Conservation (phyloP, 2,329 filamentous ascomycete species). For the Fusarium torulosum region DNA sequence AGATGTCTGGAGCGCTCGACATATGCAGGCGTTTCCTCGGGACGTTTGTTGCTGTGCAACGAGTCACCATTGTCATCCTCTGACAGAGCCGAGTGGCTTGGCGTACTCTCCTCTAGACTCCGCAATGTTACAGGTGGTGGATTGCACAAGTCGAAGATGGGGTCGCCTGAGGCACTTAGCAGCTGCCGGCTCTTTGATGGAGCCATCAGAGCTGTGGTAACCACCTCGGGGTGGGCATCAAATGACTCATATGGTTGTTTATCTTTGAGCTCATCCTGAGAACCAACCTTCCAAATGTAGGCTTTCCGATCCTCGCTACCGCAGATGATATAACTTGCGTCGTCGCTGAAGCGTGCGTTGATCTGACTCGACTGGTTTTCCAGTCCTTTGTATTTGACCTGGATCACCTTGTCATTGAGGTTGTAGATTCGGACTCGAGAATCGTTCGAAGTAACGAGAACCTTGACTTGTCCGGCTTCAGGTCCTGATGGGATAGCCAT, state of each 20-base stretch:
- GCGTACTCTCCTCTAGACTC: constrained; percentile 73
- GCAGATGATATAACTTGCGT: constrained; percentile 87
- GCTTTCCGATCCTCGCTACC: constrained; percentile 92
- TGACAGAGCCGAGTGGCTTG: constrained; percentile 57
- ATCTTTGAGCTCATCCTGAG: constrained; percentile 75
- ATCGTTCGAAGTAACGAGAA: constrained; percentile 95
- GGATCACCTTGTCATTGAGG: constrained; percentile 83
- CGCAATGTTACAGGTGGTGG: constrained; percentile 88
- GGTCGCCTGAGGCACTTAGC: constrained; percentile 85
- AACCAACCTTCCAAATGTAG: constrained; percentile 82
- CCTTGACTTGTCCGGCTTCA: constrained; percentile 76
- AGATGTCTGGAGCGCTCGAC: constrained; percentile 79
- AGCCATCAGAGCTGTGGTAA: constrained; percentile 89
- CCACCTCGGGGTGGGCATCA: constrained; percentile 88
- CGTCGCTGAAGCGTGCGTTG: constrained; percentile 87
- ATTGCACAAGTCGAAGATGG: constrained; percentile 96
- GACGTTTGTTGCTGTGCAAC: constrained; percentile 55
- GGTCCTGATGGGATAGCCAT: constrained; percentile 65
- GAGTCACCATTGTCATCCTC: constrained; percentile 54
- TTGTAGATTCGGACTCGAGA: constrained; percentile 92
- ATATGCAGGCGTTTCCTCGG: constrained; percentile 81
- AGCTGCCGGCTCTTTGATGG: constrained; percentile 82
- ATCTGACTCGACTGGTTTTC: constrained; percentile 94
- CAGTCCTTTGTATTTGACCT: constrained; percentile 91
- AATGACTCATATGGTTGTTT: constrained; percentile 90